Base-by-base conservation (phyloP, 2,329 filamentous ascomycete genomes). In the Pseudopyricularia cyperi region DNA sequence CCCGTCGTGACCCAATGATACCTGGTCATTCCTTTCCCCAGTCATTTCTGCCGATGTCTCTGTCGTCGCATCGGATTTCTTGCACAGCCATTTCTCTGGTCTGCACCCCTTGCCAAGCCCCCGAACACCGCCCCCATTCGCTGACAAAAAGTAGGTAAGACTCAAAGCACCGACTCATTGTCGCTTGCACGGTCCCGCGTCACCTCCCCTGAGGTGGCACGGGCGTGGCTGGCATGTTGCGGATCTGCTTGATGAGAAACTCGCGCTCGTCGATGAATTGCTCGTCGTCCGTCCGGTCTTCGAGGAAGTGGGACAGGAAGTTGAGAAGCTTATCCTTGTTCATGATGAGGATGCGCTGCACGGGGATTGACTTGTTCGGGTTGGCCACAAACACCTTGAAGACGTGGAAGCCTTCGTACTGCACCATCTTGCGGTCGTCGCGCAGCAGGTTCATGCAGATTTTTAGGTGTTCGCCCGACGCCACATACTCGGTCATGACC, bases 371-470 rank as follows among this genome's bases (percentile, higher is more conserved):
- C 71, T 98, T 98, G 73, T 97, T 90, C 7, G 93, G 93, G 65
- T 98, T 98, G 55, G 93, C 93, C 52, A 97, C 93, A 68, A 98
- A 98, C 56, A 98, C 91, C 74, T 98, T 98, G 77, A 98, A 98
- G 42, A 98, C 91, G 65, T 98, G 93, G 66, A 98, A 98, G 7
- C 90, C 93, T 67, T 98, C 93, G 66, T 98, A 98, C 68, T 97
- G 93, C 56, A 98, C 93, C 90, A 98, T 98, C 68, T 95, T 93
- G 59, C 91, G 82, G 67, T 97, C 91, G 66, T 97, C 93, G 59
- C 89, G 84, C 55, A 98, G 73, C 54, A 98, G 75, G 67, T 95
- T 97, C 93, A 98, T 98, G 71, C 90, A 93, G 57, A 97, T 86
- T 71, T 98, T 98, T 60, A 98, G 78, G 64, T 98, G 90, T 65